These are phyloP conservation scores for Fusarium sp. DNA, from an alignment of 2,329 filamentous ascomycete genomes.

Conservation along the genomic window DNA sequence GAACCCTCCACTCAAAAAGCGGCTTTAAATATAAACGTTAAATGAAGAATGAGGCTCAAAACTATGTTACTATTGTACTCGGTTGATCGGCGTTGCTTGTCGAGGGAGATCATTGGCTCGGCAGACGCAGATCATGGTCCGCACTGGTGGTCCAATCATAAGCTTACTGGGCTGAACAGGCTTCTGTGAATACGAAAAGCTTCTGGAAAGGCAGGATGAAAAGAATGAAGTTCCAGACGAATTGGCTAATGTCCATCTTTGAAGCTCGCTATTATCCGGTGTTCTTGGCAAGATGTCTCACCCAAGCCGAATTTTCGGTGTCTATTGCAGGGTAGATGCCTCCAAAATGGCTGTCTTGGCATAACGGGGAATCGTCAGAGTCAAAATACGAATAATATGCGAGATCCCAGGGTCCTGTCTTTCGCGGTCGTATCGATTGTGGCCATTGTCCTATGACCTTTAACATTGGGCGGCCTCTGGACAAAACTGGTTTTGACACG, in stretches of 20 bases:
- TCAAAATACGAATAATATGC: neutral
- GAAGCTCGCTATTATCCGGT: neutral
- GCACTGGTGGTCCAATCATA: rapidly evolving
- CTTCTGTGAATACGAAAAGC: too few relatives aligned
- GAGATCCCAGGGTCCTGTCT: neutral
- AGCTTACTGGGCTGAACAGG: neutral
- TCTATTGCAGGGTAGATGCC: neutral
- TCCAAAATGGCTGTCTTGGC: neutral
- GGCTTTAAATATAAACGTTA: rapidly evolving
- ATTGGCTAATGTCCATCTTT: neutral
- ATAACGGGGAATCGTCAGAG: too few relatives aligned
- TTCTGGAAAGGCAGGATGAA: neutral
- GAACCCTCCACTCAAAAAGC: too few relatives aligned
- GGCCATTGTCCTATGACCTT: neutral
- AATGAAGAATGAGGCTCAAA: neutral
- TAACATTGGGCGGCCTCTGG: neutral
- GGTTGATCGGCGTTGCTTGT: rapidly evolving
- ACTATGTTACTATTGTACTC: rapidly evolving
- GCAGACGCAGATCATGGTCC: rapidly evolving
- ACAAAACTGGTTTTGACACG: neutral
- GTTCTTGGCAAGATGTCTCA: neutral
- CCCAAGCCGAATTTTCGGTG: rapidly evolving
- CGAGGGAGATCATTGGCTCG: rapidly evolving
- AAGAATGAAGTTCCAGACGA: rapidly evolving
- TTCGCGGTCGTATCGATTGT: neutral